Evolutionary conservation across 768 basidiomycete species (phyloP).

Genomic region (Collybiopsis confluens): DNA sequence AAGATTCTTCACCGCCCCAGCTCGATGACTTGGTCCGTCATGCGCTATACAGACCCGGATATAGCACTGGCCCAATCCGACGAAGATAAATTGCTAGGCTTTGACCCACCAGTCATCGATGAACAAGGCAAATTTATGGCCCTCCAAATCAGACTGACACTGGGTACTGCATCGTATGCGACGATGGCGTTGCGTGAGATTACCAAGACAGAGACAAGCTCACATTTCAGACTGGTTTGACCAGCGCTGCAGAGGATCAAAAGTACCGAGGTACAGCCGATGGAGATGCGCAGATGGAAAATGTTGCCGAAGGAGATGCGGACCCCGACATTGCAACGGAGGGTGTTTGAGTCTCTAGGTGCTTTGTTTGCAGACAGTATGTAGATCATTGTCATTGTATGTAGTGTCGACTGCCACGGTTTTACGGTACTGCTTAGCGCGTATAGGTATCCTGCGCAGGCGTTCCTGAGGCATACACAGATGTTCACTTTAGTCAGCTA

Average conservation of each 20-base stretch:
- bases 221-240: conserved; percentile 84
- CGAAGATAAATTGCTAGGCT: conserved; percentile 85
- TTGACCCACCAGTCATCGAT: conserved; percentile 62
- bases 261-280: conserved; percentile 59
- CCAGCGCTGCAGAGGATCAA: conserved; percentile 77
- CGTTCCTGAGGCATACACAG: too few species aligned
- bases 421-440: too few species aligned
- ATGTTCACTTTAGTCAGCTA: too few species aligned
- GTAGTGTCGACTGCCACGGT: too few species aligned
- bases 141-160: conserved; percentile 76
- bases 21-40: conserved; percentile 73
- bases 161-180: conserved; percentile 92
- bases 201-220: conserved; percentile 93
- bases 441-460: too few species aligned
- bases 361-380: too few species aligned
- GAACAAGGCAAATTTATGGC: conserved; percentile 84
- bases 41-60: conserved; percentile 92
- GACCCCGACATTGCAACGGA: neutral
- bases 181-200: conserved; percentile 97
- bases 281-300: conserved; percentile 21
- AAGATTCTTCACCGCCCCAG: conserved; percentile 84
- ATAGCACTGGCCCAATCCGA: conserved; percentile 90
- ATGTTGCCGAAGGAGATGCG: conserved; percentile 15
- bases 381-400: too few species aligned
- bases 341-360: too few species aligned